These are phyloP conservation scores for Candida andamanensis DNA, from an alignment of 805 yeast species.

Conservation along the genomic window DNA sequence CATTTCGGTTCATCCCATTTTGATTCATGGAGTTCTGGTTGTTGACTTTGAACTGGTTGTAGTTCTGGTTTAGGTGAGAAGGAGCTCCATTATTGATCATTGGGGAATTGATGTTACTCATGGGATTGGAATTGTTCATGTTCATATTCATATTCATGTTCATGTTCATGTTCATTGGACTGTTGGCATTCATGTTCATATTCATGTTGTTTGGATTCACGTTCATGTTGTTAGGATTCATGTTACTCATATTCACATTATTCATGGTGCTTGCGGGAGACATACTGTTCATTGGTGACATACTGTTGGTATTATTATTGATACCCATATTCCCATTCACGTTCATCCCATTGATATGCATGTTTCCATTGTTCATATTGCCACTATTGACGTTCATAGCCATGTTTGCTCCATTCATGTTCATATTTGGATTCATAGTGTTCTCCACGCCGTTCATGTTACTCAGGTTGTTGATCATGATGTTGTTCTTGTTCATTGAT, in stretches of 20 bases:
- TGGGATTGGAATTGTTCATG: too few relatives aligned
- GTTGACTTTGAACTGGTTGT: too few relatives aligned
- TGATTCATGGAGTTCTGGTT: too few relatives aligned
- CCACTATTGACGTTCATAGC: background rate
- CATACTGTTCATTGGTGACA: background rate
- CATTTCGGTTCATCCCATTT: too few relatives aligned
- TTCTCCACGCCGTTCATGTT: too few relatives aligned
- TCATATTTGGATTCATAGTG: too few relatives aligned
- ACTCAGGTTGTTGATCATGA: too few relatives aligned
- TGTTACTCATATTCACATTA: conserved; percentile 5
- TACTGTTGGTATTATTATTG: conserved; percentile 4
- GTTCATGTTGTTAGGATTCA: conserved; percentile 6
- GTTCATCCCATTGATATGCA: background rate
- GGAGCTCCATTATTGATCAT: too few relatives aligned
- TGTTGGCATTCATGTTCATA: conserved; percentile 4
- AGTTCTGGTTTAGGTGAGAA: too few relatives aligned
- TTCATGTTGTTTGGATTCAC: conserved; percentile 2
- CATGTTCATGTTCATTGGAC: conserved; percentile 1
- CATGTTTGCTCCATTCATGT: background rate
- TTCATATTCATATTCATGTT: too few relatives aligned
- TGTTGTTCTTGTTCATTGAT: background rate
- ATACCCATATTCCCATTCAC: background rate
- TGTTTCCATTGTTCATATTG: background rate
- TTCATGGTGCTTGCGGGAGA: conserved; percentile 1
- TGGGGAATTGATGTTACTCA: too few relatives aligned